phyloP scores from a whole-genome alignment of 192 early-diverging fungal genomes.

The Glomus cerebriforme region DNA sequence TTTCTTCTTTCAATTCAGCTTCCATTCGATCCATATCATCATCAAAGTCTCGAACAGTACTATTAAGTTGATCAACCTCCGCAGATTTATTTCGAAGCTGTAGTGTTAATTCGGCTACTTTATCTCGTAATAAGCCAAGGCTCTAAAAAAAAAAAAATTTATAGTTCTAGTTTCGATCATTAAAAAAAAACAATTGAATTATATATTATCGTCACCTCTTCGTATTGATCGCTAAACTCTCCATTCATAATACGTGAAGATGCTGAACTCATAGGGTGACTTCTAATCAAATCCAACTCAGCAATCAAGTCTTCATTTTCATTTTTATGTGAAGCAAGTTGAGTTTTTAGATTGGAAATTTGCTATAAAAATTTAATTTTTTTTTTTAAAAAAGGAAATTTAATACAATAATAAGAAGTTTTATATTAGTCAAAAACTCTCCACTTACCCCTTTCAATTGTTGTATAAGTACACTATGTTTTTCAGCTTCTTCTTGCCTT shows the following conservation, averaged over 20 bases:
- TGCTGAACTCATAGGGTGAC: slow-evolving; percentile 8
- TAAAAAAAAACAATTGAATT: background rate
- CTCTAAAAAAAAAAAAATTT: background rate
- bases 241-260: slow-evolving; percentile 28
- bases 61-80: slow-evolving; percentile 41
- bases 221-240: slow-evolving; percentile 33
- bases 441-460: slow-evolving; percentile 10
- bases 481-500: slow-evolving; percentile 26
- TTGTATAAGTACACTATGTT: background rate
- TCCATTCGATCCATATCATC: slow-evolving; percentile 21
- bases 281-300: slow-evolving; percentile 29
- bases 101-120: slow-evolving; percentile 42
- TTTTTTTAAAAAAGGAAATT: no score
- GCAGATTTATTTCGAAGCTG: slow-evolving; percentile 47
- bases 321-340: background rate
- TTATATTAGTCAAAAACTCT: background rate
- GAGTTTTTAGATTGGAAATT: slow-evolving; percentile 27
- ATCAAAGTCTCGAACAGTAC: slow-evolving; percentile 32
- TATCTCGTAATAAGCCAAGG: slow-evolving; percentile 36
- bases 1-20: slow-evolving; percentile 33
- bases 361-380: slow-evolving; percentile 7
- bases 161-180: background rate
- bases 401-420: no score
- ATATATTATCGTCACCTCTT: slow-evolving; percentile 2
- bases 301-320: slow-evolving; percentile 20